Base-by-base conservation (phyloP, 495 filamentous ascomycete genomes). In the Penicillium diatomitis region DNA sequence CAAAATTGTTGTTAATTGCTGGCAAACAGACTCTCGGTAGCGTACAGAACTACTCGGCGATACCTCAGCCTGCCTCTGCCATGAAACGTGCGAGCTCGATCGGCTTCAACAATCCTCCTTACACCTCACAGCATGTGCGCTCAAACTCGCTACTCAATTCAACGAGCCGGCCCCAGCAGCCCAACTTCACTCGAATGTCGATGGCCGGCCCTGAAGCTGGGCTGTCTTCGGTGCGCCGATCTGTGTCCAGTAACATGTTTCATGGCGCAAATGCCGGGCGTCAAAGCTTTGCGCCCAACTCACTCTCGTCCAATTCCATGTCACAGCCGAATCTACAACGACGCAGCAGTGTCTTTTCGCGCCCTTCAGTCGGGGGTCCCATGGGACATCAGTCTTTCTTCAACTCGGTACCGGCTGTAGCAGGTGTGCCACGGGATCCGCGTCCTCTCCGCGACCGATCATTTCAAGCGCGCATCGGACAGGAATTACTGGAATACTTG, bases 21-120 rank as follows among this genome's bases (percentile, higher is more conserved):
- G 12, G 51, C 41, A 46, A 38, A 37, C 64, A 92, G 87, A 90
- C 88, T 30, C 79, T 94, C 38, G 88, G 82, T 53, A 78, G 80
- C 56, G 76, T 90, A 58, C 86, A 82, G 60, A 79, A 81, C 65
- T 91, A 84, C 59, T 83, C 85, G 36, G 73, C 80, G n/a, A 85
- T 95, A 47, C 90, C 90, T 4, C 86, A 89, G 65, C 89, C 90
- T 4, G 73, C 85, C n/a, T 96, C 92, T n/a, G 87, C 92, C 28
- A 77, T 97, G 73, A 96, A 96, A 69, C 87, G 92, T 62, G 87
- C 88, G 6, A 95, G 81, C 56, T 90, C 88, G n/a, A 84, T 83
- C 41, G 81, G 82, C 52, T 70, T 77, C 54, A 78, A 82, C 60
- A 82, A 82, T 59, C 69, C 76, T 37, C 76, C 77, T 34, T 81